phyloP scores from a whole-genome alignment of 2,329 filamentous ascomycete species.

The Juglanconis sp. region DNA sequence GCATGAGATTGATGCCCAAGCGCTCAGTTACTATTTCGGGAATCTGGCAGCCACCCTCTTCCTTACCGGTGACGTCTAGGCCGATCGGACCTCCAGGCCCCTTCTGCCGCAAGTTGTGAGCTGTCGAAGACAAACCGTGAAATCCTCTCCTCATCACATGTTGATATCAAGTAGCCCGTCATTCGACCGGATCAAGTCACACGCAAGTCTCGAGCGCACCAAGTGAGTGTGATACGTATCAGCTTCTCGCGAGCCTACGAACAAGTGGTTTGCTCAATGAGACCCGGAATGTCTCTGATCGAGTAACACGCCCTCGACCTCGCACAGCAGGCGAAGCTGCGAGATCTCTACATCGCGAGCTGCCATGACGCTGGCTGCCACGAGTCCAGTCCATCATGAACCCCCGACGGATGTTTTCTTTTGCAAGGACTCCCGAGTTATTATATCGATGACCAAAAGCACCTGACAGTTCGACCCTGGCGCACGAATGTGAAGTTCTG shows the following conservation, averaged over 20 bases:
- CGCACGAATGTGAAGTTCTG: too few relatives aligned
- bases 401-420: neutral
- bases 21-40: neutral
- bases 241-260: neutral
- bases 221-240: neutral
- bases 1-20: neutral
- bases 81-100: neutral
- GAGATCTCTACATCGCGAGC: neutral
- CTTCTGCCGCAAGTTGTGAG: neutral
- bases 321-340: neutral
- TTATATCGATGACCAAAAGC: neutral
- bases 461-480: neutral
- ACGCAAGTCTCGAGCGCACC: neutral
- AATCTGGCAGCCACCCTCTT: neutral
- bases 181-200: neutral
- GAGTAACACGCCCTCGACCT: constrained; percentile 7
- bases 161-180: neutral
- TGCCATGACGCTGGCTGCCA: neutral
- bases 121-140: neutral
- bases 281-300: constrained; percentile 12
- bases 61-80: neutral
- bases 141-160: neutral
- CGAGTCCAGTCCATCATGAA: neutral
- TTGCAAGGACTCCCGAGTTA: neutral
- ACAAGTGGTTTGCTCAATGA: neutral